These are phyloP conservation scores for Aegilops tauschii DNA, from an alignment of 176 grass and related monocot genomes.

Conservation along the genomic window DNA sequence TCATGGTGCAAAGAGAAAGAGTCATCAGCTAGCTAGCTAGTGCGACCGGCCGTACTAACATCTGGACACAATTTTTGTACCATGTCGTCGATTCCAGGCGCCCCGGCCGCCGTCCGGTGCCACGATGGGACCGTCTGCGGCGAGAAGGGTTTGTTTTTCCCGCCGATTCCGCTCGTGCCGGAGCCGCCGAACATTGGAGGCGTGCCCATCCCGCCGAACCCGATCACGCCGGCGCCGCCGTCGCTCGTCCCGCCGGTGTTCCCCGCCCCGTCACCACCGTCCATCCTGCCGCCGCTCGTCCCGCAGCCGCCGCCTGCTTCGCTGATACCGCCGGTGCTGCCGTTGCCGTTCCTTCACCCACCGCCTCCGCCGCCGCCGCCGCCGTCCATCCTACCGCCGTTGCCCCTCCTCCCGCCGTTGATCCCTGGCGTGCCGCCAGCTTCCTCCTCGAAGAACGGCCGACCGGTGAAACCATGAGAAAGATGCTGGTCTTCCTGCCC, in stretches of 20 bases:
- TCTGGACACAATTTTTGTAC: neutral
- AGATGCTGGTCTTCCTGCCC: neutral
- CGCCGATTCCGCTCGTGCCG: conserved; percentile 42
- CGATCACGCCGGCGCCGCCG: conserved; percentile 41
- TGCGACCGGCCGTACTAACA: neutral
- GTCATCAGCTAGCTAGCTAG: neutral
- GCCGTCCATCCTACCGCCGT: conserved; percentile 23
- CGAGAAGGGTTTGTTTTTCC: conserved; percentile 36
- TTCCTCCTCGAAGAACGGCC: conserved; percentile 10
- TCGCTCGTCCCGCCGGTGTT: conserved; percentile 38
- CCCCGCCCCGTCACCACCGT: conserved; percentile 36
- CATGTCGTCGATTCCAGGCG: neutral
- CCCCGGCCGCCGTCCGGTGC: neutral
- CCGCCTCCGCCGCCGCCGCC: conserved; percentile 34
- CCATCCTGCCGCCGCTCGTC: conserved; percentile 38
- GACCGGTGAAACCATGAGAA: neutral
- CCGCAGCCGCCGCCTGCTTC: conserved; percentile 42
- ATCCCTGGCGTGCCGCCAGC: conserved; percentile 32
- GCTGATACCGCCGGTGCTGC: conserved; percentile 26
- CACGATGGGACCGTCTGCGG: conserved; percentile 22
- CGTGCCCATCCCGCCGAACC: conserved; percentile 53
- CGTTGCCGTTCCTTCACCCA: conserved; percentile 17
- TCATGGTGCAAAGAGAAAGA: neutral
- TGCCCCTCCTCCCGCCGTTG: conserved; percentile 29
- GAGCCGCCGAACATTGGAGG: conserved; percentile 50